Conservation (phyloP, 2,329 filamentous ascomycete genomes). For the Pseudogymnoascus sp. region DNA sequence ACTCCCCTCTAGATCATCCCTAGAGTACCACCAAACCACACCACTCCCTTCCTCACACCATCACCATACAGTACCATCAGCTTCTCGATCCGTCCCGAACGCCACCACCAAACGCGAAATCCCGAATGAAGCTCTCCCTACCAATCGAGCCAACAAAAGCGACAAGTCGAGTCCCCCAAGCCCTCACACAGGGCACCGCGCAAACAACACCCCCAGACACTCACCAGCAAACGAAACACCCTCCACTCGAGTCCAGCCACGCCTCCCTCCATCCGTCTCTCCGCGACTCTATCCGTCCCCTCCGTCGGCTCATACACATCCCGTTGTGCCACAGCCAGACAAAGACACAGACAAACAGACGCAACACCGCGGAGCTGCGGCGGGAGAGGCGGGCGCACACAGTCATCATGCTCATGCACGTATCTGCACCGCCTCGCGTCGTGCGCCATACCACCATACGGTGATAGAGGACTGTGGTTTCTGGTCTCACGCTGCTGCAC, state of each 20-base stretch:
- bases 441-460: too few relatives aligned
- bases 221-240: not conserved
- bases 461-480: too few relatives aligned
- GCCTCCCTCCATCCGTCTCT: too few relatives aligned
- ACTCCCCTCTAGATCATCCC: too few relatives aligned
- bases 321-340: not conserved
- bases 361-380: too few relatives aligned
- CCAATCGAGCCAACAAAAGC: not conserved
- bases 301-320: not conserved
- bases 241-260: not conserved
- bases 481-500: not conserved
- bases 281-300: too few relatives aligned
- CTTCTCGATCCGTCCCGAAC: not conserved
- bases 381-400: too few relatives aligned
- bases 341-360: too few relatives aligned
- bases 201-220: too few relatives aligned
- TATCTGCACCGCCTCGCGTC: not conserved
- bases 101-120: not conserved
- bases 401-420: not conserved
- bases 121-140: not conserved
- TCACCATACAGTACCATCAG: not conserved
- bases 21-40: not conserved
- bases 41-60: not conserved
- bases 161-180: not conserved
- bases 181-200: too few relatives aligned